Conservation (phyloP, 2,329 filamentous ascomycete genomes). For the Lojkania enalia region DNA sequence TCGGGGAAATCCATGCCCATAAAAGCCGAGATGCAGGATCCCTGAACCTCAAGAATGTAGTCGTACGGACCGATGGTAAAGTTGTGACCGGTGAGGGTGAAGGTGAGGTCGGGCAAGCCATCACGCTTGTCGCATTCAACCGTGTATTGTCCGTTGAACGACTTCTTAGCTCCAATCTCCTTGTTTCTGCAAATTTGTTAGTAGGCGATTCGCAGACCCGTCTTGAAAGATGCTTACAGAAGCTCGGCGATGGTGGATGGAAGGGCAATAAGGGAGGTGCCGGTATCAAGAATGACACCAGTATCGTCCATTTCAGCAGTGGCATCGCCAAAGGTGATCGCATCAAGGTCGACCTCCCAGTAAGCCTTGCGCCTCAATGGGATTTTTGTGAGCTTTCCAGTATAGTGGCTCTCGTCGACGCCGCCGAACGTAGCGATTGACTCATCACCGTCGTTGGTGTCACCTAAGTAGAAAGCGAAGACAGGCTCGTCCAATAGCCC, state of each 20-base stretch:
- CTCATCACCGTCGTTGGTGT: constrained; percentile 66
- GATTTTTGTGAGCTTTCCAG: constrained; percentile 87
- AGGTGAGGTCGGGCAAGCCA: constrained; percentile 85
- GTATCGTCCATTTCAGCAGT: constrained; percentile 90
- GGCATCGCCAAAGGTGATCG: constrained; percentile 85
- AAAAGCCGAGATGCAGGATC: constrained; percentile 95
- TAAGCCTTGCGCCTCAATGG: constrained; percentile 98
- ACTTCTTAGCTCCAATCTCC: constrained; percentile 97
- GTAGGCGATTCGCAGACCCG: constrained; percentile 2
- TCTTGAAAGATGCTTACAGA: constrained; percentile 56
- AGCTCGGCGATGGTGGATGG: constrained; percentile 91
- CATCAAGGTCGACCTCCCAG: constrained; percentile 97
- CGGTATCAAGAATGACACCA: constrained; percentile 96
- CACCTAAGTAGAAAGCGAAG: constrained; percentile 94
- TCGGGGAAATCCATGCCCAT: constrained; percentile 89
- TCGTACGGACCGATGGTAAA: constrained; percentile 88
- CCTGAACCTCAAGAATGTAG: constrained; percentile 94
- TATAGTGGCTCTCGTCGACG: constrained; percentile 77
- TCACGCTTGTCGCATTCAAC: constrained; percentile 86
- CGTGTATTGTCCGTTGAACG: constrained; percentile 94
- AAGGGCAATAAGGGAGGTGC: constrained; percentile 95
- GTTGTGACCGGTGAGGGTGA: constrained; percentile 87
- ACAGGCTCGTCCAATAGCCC: constrained; percentile 86
- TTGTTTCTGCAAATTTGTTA: constrained; percentile 64
- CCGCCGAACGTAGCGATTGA: constrained; percentile 92